Conservation (phyloP, 148 eudicot genomes). For the Oxyria digyna region DNA sequence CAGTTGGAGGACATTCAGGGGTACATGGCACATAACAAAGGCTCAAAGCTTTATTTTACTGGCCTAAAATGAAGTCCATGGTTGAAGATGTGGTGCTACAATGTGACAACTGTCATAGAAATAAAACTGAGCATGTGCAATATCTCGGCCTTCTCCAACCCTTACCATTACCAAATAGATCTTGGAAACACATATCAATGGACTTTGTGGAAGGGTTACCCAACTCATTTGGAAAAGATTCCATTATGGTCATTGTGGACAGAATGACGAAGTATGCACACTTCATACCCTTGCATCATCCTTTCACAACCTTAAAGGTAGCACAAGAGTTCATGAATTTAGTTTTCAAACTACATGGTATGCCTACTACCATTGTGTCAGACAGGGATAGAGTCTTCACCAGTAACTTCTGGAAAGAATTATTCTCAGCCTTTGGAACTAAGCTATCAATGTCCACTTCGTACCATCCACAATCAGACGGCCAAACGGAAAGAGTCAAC, state of each 20-base stretch:
- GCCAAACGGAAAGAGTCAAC: not conserved
- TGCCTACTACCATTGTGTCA: not conserved
- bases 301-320: not conserved
- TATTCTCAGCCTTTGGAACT: not conserved
- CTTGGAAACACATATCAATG: not conserved
- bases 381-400: not conserved
- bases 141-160: not conserved
- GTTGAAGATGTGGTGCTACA: not conserved
- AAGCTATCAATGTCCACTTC: not conserved
- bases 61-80: not conserved
- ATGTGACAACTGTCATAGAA: not conserved
- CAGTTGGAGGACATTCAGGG: not conserved
- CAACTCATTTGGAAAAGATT: not conserved
- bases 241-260: not conserved
- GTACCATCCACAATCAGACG: not conserved
- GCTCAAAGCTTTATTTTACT: not conserved
- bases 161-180: not conserved
- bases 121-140: not conserved
- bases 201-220: not conserved
- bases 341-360: not conserved
- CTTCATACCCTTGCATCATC: not conserved
- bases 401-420: not conserved
- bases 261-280: not conserved
- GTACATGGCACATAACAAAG: not conserved
- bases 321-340: not conserved